Base-by-base conservation (phyloP, 805 yeast genomes). In the Sungouiozyma intestinalis region DNA sequence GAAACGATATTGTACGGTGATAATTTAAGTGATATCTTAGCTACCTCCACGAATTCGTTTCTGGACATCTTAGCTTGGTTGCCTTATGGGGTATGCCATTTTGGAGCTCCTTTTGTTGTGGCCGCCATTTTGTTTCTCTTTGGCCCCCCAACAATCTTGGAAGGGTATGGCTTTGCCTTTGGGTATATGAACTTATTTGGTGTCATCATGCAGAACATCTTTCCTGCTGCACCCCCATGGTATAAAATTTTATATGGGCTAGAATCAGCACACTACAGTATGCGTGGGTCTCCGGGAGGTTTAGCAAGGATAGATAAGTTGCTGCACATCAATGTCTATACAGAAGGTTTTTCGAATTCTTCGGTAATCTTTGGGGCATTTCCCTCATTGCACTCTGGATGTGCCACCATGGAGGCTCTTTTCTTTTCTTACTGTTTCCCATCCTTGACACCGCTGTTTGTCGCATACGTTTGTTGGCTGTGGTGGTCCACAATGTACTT, bases 401-500 rank as follows among this genome's bases (percentile, higher is more conserved):
- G 90, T 60, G 88, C 97, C 11, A 84, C 88, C 3, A 81, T 90
- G 85, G 95, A 88, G 58, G 95, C 87, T 2, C 67, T 88, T 46
- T 92, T 92, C 64, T 68, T 92, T 55, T 69, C 79, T 41, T 85
- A 86, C 68, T 67, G 87, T 42, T 88, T 88, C 59, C 97, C 97
- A 11, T 70, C 65, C 35, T 68, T 68, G 38, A 69, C 77, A 1
- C 77, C 81, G 6, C 45, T 84, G 5, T 84, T 86, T 71, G 71
- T 80, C 58, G 63, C 70, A 16, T 92, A 90, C 60, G 92, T 86
- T n/a, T 66, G 77, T 48, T 86, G 95, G 94, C 72, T 92, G 51
- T 90, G 97, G 97, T 92, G 96, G 94, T 76, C 92, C 40, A 92
- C 97, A 14, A 90, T 90, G 98, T 90, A 90, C 63, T 72, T 90